These are phyloP conservation scores for Phytophthora vignae DNA, from an alignment of 352 stramenopile genomes.

Conservation along the genomic window DNA sequence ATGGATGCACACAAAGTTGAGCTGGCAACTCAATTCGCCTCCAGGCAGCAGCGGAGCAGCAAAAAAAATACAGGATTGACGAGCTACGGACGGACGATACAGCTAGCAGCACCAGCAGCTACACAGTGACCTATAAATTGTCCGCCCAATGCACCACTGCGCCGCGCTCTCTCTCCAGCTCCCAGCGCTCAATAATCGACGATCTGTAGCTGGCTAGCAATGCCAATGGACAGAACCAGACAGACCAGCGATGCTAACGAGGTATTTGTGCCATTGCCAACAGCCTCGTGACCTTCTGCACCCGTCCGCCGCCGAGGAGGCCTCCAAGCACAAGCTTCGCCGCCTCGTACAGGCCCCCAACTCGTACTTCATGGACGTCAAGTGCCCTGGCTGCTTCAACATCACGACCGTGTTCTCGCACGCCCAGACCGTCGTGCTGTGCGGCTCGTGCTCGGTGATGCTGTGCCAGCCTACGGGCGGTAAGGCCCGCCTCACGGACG, in stretches of 20 bases:
- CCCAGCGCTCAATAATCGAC: neutral
- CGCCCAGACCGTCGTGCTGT: slow-evolving; percentile 98
- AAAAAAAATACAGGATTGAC: neutral
- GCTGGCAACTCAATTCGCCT: neutral
- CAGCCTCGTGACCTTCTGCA: slow-evolving; percentile 97
- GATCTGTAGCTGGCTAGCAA: neutral
- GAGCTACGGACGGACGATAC: neutral
- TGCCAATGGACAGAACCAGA: neutral
- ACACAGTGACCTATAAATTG: neutral
- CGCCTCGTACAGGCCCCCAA: slow-evolving; percentile 99
- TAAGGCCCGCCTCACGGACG: slow-evolving; percentile 98
- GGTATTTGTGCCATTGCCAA: slow-evolving; percentile 5
- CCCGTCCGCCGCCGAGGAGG: slow-evolving; percentile 95
- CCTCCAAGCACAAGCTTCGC: slow-evolving; percentile 99
- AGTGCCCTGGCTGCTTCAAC: slow-evolving; percentile 99
- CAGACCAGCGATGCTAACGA: slow-evolving; percentile 17
- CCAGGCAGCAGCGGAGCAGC: neutral
- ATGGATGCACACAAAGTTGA: neutral
- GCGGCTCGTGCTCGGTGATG: slow-evolving; percentile 97
- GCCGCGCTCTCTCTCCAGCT: slow-evolving; percentile 13
- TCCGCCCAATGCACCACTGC: neutral
- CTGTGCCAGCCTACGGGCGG: slow-evolving; percentile 98
- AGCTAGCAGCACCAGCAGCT: neutral
- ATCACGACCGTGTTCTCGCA: slow-evolving; percentile 99
- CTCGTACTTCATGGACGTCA: slow-evolving; percentile 99